These are phyloP conservation scores for Noccaea caerulescens DNA, from an alignment of 345 rosid genomes.

Conservation along the genomic window DNA sequence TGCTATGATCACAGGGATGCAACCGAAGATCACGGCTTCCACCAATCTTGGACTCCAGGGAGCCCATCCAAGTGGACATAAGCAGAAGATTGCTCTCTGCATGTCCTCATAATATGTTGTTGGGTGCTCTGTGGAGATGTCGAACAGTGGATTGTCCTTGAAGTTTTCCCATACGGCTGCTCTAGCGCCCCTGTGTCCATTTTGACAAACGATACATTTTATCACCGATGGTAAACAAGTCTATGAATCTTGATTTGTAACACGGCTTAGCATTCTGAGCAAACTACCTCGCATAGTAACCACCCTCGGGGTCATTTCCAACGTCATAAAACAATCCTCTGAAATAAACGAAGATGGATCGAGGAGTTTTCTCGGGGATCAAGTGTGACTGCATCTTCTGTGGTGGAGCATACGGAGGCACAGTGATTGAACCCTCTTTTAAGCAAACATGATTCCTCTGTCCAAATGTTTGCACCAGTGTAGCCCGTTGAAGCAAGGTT, in stretches of 20 bases:
- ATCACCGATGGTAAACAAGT: neutral
- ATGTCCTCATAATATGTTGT: slow-evolving; percentile 95
- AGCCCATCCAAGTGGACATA: slow-evolving; percentile 99
- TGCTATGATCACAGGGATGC: slow-evolving; percentile 99
- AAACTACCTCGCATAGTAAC: slow-evolving; percentile 92
- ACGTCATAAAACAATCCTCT: slow-evolving; percentile 97
- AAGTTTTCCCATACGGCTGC: slow-evolving; percentile 99
- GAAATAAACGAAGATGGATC: slow-evolving; percentile 95
- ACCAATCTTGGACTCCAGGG: slow-evolving; percentile 99
- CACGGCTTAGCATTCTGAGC: slow-evolving; percentile 4
- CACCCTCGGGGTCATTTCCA: slow-evolving; percentile 98
- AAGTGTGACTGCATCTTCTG: slow-evolving; percentile 93
- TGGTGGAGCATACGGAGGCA: slow-evolving; percentile 99
- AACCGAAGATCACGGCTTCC: slow-evolving; percentile 98
- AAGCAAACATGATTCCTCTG: slow-evolving; percentile 96
- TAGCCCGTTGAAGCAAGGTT: slow-evolving; percentile 87
- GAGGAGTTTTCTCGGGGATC: slow-evolving; percentile 82
- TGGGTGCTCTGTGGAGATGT: slow-evolving; percentile 98
- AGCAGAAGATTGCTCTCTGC: slow-evolving; percentile 95
- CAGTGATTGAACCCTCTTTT: slow-evolving; percentile 90
- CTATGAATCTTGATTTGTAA: neutral
- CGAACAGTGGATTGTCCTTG: slow-evolving; percentile 92
- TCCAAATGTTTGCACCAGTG: slow-evolving; percentile 97
- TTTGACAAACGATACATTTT: slow-evolving; percentile 24
- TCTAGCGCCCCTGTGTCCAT: slow-evolving; percentile 77